Percentiles rank a stretch among this genome's conserved stretches.
Conservation (phyloP, 2,329 filamentous ascomycete genomes). For the Monosporascus sp. region DNA sequence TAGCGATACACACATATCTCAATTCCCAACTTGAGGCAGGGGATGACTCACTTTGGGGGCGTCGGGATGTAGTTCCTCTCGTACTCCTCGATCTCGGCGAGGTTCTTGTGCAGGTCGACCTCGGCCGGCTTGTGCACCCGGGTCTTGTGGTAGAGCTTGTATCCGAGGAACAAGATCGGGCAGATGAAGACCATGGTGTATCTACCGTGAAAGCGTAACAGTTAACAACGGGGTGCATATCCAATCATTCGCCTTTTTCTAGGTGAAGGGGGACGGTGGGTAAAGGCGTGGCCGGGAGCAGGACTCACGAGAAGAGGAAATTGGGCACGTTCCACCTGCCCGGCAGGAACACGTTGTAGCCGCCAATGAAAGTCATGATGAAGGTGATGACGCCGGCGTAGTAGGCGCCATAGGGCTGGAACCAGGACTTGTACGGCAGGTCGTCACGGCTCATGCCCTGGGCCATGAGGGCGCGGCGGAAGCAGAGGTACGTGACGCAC, state of each 20-base stretch:
- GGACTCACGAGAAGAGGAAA: constrained; percentile 64
- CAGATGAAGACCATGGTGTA: constrained; percentile 72
- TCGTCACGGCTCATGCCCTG: constrained; percentile 64
- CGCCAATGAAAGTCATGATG: constrained; percentile 69
- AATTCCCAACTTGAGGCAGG: too few relatives aligned
- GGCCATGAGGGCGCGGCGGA: constrained; percentile 61
- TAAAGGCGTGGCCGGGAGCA: background rate
- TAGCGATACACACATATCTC: too few relatives aligned
- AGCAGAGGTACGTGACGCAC: constrained; percentile 66
- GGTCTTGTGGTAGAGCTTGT: constrained; percentile 66
- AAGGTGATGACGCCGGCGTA: constrained; percentile 58
- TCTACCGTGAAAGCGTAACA: constrained; percentile 17
- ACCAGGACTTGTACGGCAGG: constrained; percentile 64
- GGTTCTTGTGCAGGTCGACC: constrained; percentile 56
- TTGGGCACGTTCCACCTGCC: constrained; percentile 61
- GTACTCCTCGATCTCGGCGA: constrained; percentile 65
- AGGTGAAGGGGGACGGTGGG: background rate
- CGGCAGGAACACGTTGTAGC: constrained; percentile 71
- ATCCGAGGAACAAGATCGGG: constrained; percentile 62
- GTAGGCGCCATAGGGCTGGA: constrained; percentile 69
- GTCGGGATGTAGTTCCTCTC: constrained; percentile 52
- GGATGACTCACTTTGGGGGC: constrained; percentile 43
- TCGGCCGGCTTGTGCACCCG: constrained; percentile 51
- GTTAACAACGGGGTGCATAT: too few relatives aligned
- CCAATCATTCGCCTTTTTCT: background rate